Evolutionary conservation across 75 land plant species (phyloP).

Genomic region (Ceratopteris richardii): DNA sequence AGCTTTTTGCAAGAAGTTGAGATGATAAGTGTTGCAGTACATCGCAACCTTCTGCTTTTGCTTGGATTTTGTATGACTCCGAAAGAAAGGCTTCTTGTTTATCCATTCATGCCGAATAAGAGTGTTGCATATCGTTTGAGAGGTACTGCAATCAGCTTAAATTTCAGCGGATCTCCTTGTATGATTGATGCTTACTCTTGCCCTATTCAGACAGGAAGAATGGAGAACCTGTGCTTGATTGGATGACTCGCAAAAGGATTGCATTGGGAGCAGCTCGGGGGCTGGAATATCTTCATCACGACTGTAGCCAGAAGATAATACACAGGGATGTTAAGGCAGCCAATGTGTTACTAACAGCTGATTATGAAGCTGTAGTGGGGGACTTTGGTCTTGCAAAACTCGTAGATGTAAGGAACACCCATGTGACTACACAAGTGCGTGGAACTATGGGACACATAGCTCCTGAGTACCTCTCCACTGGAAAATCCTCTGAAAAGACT

Average conservation of each 20-base stretch:
- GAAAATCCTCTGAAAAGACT: constrained; percentile 84
- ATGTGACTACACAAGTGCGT: constrained; percentile 71
- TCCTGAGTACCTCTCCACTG: constrained; percentile 84
- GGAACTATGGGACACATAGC: constrained; percentile 91
- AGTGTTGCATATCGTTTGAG: constrained; percentile 67
- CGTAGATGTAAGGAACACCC: constrained; percentile 53
- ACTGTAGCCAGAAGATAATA: constrained; percentile 74
- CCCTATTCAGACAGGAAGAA: constrained; percentile 30
- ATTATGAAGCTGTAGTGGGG: constrained; percentile 68
- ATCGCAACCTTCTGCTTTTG: constrained; percentile 56
- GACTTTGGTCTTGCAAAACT: constrained; percentile 73
- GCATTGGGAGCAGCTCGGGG: constrained; percentile 82
- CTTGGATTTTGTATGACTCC: constrained; percentile 81
- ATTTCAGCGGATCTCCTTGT: too few species aligned
- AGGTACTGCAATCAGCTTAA: constrained; percentile 22
- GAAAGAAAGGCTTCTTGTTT: constrained; percentile 70
- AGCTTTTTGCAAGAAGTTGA: constrained; percentile 77
- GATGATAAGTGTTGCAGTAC: constrained; percentile 81
- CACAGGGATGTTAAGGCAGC: constrained; percentile 80
- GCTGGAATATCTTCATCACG: constrained; percentile 77
- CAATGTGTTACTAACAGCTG: constrained; percentile 63
- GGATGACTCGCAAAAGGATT: constrained; percentile 59
- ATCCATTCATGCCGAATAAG: constrained; percentile 75
- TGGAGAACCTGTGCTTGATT: constrained; percentile 46
- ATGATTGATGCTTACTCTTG: background rate